Evolutionary conservation across 345 rosid species (phyloP).

Genomic region (Aquilaria sinensis): DNA sequence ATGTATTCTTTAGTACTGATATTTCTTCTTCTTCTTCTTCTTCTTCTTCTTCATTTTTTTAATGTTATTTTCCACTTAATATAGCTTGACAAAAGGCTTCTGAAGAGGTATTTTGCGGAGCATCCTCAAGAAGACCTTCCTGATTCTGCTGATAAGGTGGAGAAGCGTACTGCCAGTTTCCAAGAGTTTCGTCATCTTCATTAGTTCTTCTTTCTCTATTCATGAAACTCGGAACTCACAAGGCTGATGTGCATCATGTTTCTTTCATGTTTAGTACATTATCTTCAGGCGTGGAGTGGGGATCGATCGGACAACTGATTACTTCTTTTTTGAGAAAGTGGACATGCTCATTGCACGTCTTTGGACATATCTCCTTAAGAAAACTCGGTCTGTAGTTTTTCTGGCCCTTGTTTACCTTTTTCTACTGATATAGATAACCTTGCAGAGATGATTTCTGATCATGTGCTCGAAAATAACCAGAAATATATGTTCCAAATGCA

Average conservation of each 20-base stretch:
- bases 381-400: slow-evolving; percentile 48
- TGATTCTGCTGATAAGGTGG: slow-evolving; percentile 81
- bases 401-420: background rate
- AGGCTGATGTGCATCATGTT: background rate
- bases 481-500: slow-evolving; percentile 1
- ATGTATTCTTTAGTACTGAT: background rate
- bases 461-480: background rate
- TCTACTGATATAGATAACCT: slow-evolving; percentile 5
- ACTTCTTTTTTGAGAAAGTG: slow-evolving; percentile 78
- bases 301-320: slow-evolving; percentile 69
- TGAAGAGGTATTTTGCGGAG: slow-evolving; percentile 62
- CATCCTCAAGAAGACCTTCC: slow-evolving; percentile 72
- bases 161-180: background rate
- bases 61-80: slow-evolving; percentile 22
- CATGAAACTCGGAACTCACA: background rate
- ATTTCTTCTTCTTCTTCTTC: slow-evolving; percentile 1
- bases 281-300: slow-evolving; percentile 96
- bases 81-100: slow-evolving; percentile 82
- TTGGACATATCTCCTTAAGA: slow-evolving; percentile 64
- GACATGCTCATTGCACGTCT: slow-evolving; percentile 72
- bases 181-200: background rate
- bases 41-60: background rate
- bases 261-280: slow-evolving; percentile 44
- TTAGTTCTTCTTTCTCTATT: slow-evolving; percentile 2
- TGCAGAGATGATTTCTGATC: background rate